Base-by-base conservation (phyloP, 2,329 filamentous ascomycete species). In the Aspergillus texensis region DNA sequence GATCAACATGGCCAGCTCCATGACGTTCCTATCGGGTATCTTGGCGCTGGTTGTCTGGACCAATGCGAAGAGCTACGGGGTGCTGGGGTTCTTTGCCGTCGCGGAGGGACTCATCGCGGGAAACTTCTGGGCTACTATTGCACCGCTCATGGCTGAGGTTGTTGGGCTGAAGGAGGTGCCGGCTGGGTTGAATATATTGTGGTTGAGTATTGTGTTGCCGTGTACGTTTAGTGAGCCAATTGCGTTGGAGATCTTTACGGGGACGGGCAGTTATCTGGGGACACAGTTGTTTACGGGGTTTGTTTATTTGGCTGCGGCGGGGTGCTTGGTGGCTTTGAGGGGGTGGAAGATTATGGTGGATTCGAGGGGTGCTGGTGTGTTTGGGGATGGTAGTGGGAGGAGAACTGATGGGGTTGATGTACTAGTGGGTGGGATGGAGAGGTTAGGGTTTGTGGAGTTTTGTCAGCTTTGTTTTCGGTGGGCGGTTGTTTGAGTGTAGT, bases 61-160 rank as follows among this genome's bases (percentile, higher is more conserved):
- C 1, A 80, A 80, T 3, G 78, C 81, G 4, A 75, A 70, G 2
- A 75, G 71, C 6, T 84, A 77, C 59, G 82, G 75, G 1, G 66
- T 82, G 10, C 70, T 80, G 1, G 67, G 82, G 1, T 75, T 84
- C 60, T 84, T 83, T 62, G 76, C 77, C 0, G 64, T 85, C 10
- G 36, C 82, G 0, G 72, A 73, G 58, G 83, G 83, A 2, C 77
- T 78, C 6, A 78, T 81, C 9, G 69, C 82, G 32, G 83, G 84
- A 0, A 77, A 81, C 0, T 84, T 83, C 65, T 85, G 83, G 82
- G 80, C 64, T 1, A 81, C 83, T 10, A 80, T 85, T 34, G 83
- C 80, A 1, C 85, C 86, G 0, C 80, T 88, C 2, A 79, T 81
- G 2, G 83, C 82, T 0, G 86, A 88, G 70, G 78, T 88, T 2